Conservation (phyloP, 345 rosid genomes). For the Mallotus nudiflorus region DNA sequence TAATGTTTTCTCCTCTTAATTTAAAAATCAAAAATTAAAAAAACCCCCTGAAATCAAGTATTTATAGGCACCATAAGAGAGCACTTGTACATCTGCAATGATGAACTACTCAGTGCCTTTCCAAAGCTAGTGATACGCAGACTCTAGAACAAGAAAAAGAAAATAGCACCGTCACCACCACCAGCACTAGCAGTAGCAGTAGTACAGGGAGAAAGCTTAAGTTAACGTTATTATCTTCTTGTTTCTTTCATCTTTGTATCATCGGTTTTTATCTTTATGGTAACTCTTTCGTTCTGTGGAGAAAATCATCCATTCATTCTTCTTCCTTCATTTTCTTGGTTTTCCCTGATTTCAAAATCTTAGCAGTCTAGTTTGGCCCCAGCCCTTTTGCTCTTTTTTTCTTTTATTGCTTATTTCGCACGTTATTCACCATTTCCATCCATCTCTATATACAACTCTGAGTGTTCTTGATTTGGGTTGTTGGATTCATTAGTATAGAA, state of each 20-base stretch:
- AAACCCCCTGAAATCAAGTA: constrained; percentile 24
- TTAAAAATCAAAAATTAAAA: neutral
- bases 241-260: neutral
- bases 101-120: constrained; percentile 25
- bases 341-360: constrained; percentile 16
- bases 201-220: too few species aligned
- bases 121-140: too few species aligned
- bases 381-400: neutral
- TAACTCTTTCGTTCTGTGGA: too few species aligned
- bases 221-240: neutral
- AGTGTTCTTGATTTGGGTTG: too few species aligned
- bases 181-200: too few species aligned
- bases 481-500: too few species aligned
- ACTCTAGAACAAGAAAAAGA: neutral
- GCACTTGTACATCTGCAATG: constrained; percentile 11
- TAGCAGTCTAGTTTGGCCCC: neutral
- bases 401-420: constrained; percentile 25
- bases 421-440: constrained; percentile 12
- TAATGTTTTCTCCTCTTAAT: neutral
- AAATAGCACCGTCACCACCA: too few species aligned
- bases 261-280: too few species aligned
- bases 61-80: constrained; percentile 31
- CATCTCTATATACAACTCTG: constrained; percentile 11
- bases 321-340: constrained; percentile 3
- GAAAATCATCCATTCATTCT: neutral